Conservation (phyloP, 1,139 yeast species). For the Debaryomyces coudertii region DNA sequence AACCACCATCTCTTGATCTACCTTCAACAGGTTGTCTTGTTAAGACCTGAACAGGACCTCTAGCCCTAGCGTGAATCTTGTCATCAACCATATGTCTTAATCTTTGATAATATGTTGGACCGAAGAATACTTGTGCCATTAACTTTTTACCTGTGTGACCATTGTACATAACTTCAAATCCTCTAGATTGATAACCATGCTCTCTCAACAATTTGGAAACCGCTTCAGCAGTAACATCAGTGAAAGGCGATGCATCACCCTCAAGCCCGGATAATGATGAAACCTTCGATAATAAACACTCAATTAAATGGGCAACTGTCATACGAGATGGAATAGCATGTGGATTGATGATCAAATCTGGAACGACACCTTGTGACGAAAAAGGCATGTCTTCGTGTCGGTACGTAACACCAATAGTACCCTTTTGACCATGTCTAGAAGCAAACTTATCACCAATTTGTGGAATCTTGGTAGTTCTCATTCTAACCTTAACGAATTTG, state of each 20-base stretch:
- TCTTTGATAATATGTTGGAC: slow-evolving; percentile 98
- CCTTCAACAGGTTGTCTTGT: slow-evolving; percentile 99
- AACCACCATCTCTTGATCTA: slow-evolving; percentile 99
- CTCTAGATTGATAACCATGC: slow-evolving; percentile 97
- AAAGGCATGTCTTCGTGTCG: slow-evolving; percentile 99
- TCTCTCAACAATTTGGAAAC: slow-evolving; percentile 88
- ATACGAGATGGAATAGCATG: slow-evolving; percentile 99
- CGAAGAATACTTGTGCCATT: slow-evolving; percentile 98
- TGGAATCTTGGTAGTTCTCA: slow-evolving; percentile 97
- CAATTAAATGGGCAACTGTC: slow-evolving; percentile 99
- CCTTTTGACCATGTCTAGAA: slow-evolving; percentile 99
- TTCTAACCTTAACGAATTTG: slow-evolving; percentile 95
- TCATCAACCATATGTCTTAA: slow-evolving; percentile 99
- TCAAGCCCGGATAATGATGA: slow-evolving; percentile 94
- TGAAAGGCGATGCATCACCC: slow-evolving; percentile 99
- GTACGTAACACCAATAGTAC: slow-evolving; percentile 99
- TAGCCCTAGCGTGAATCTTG: slow-evolving; percentile 98
- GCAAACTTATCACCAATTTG: slow-evolving; percentile 99
- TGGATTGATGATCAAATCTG: slow-evolving; percentile 95
- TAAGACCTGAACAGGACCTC: slow-evolving; percentile 98
- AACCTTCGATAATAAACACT: slow-evolving; percentile 93
- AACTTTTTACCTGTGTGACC: slow-evolving; percentile 98
- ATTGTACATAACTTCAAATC: slow-evolving; percentile 96
- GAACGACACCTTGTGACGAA: slow-evolving; percentile 94
- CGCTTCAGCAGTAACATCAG: slow-evolving; percentile 97